Base-by-base conservation (phyloP, 306 rosid genomes). In the Dryas drummondii region DNA sequence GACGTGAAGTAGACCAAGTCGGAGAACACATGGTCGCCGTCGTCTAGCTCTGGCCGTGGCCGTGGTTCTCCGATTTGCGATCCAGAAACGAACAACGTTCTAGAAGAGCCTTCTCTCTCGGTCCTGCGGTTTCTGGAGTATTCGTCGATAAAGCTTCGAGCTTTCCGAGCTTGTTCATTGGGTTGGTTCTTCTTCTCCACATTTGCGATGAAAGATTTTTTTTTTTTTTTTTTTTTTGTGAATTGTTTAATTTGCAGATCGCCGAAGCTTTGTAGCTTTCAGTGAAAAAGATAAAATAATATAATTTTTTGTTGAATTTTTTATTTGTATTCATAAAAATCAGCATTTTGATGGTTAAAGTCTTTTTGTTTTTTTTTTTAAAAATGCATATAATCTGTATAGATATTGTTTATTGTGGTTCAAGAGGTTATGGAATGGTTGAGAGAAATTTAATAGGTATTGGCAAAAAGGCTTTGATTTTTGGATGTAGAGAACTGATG, bases 21-120 rank as follows among this genome's bases (percentile, higher is more conserved):
- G 75, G 46, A 64, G 68, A 11, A 13, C 74, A 44, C 85, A 45
- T 54, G 61, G 63, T 82, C 78, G 5, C 48, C 58, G 56, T 55
- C 72, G 73, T 66, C 46, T 71, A 51, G 53, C 5, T 41, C 5
- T 64, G 37, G 37, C 37, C 37, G 37, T 67, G 19, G 58, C 62
- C 77, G 26, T 66, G 63, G 55, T 86, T 84, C 85, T 80, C 75
- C 68, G 45, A 66, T 75, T 82, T 66, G 70, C 46, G 47, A 45
- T 72, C 66, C 76, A 9, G 56, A 50, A 59, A 46, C 37, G 37
- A 32, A 32, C 37, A 32, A 32, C 56, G 55, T 57, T 27, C 68
- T 59, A 60, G 68, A 59, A 57, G 57, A 10, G 59, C 59, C 48
- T 59, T 47, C 15, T 72, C 67, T 47, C 45, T 15, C 48, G 26